These are phyloP conservation scores for Acanthamoeba lenticulata DNA, from an alignment of 208 protist species.

Conservation along the genomic window DNA sequence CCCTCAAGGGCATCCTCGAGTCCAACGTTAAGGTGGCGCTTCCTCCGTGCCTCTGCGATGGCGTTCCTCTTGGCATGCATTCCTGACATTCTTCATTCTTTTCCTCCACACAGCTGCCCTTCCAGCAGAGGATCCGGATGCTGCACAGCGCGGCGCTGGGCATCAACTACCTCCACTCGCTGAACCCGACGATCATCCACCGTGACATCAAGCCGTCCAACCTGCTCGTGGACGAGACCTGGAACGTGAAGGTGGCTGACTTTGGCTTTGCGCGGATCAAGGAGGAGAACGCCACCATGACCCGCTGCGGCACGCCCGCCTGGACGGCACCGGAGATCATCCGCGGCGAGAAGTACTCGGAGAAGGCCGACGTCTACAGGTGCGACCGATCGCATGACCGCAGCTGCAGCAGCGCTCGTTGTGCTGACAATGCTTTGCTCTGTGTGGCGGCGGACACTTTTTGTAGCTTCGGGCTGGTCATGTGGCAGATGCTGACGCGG, in stretches of 20 bases:
- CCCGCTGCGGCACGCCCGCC: conserved; percentile 78
- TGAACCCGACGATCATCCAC: conserved; percentile 82
- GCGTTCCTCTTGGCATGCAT: no score
- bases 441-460: no score
- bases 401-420: no score
- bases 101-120: no score
- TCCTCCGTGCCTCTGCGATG: no score
- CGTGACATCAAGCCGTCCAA: conserved; percentile 82
- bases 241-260: conserved; percentile 80
- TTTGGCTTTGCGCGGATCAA: conserved; percentile 76
- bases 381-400: no score
- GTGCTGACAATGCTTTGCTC: no score
- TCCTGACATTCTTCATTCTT: no score
- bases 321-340: conserved; percentile 80
- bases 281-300: conserved; percentile 73
- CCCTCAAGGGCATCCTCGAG: no score
- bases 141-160: conserved; percentile 76
- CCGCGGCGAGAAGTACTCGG: conserved; percentile 69
- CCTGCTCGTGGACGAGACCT: conserved; percentile 78
- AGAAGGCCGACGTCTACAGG: conserved; percentile 79
- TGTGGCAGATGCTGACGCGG: conserved; percentile 26
- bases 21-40: no score
- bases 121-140: conserved; percentile 66
- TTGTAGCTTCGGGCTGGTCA: conserved; percentile 34
- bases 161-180: conserved; percentile 83